A percentile compares a stretch with the other conserved stretches of the same genome.
phyloP scores from a whole-genome alignment of 129 eudicot genomes.

The Lonicera japonica region DNA sequence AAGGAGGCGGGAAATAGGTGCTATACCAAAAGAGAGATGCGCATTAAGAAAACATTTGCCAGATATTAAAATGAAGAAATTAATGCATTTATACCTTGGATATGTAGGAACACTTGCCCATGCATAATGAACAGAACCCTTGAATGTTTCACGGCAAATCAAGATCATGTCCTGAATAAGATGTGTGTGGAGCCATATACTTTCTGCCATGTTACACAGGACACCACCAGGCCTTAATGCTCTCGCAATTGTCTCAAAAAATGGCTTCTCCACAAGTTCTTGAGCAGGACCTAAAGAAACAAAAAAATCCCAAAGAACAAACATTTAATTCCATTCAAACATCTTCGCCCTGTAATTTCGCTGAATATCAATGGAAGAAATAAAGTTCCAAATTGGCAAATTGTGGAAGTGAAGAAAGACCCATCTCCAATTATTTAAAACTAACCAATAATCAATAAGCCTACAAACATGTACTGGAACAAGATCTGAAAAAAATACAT shows the following conservation, averaged over 20 bases:
- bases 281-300: conserved; percentile 75
- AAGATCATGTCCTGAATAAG: conserved; percentile 81
- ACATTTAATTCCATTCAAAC: too few relatives aligned
- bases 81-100: conserved; percentile 54
- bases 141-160: conserved; percentile 66
- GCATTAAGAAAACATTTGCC: background rate
- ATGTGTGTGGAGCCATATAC: conserved; percentile 99
- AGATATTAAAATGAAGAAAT: background rate
- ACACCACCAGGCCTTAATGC: conserved; percentile 96
- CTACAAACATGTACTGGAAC: background rate
- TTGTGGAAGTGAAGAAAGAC: background rate
- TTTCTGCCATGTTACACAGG: conserved; percentile 95
- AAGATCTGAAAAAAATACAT: background rate
- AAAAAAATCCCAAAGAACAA: background rate
- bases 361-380: background rate
- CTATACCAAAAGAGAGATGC: background rate
- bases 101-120: conserved; percentile 97
- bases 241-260: conserved; percentile 70
- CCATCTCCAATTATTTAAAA: background rate
- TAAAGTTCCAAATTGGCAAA: background rate
- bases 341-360: too few relatives aligned
- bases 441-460: background rate
- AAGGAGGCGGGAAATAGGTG: too few relatives aligned
- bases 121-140: conserved; percentile 92
- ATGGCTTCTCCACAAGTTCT: conserved; percentile 91